phyloP scores from a whole-genome alignment of 495 filamentous ascomycete species.

The Cryomyces antarcticus region DNA sequence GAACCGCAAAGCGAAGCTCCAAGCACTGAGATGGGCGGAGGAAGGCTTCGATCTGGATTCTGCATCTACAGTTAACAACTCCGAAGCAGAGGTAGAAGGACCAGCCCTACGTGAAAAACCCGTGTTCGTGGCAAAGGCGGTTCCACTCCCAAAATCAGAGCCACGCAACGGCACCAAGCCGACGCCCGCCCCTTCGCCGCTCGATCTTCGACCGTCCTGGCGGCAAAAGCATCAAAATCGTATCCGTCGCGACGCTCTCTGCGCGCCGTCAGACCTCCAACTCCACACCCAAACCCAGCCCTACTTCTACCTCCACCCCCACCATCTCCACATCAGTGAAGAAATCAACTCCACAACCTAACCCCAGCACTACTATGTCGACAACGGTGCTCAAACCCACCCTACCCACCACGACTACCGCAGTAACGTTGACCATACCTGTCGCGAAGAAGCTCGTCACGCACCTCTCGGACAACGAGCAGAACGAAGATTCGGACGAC shows the following conservation, averaged over 20 bases:
- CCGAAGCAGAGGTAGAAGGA: not conserved
- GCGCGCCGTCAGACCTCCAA: not conserved
- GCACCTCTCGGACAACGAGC: no score
- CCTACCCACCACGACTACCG: no score
- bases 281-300: not conserved
- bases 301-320: not conserved
- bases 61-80: not conserved
- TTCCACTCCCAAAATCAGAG: no score
- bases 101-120: not conserved
- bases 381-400: no score
- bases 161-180: not conserved
- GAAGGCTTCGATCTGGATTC: constrained; percentile 3
- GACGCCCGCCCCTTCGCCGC: not conserved
- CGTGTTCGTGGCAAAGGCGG: no score
- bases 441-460: no score
- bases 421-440: no score
- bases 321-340: not conserved
- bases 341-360: not conserved
- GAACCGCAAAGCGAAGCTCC: constrained; percentile 9
- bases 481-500: not conserved
- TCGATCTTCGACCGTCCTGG: constrained; percentile 2
- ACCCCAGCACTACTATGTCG: no score
- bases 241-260: not conserved
- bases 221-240: constrained; percentile 5
- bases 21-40: constrained; percentile 2